phyloP scores from a whole-genome alignment of 768 basidiomycete genomes.

The Galerina sulciceps region DNA sequence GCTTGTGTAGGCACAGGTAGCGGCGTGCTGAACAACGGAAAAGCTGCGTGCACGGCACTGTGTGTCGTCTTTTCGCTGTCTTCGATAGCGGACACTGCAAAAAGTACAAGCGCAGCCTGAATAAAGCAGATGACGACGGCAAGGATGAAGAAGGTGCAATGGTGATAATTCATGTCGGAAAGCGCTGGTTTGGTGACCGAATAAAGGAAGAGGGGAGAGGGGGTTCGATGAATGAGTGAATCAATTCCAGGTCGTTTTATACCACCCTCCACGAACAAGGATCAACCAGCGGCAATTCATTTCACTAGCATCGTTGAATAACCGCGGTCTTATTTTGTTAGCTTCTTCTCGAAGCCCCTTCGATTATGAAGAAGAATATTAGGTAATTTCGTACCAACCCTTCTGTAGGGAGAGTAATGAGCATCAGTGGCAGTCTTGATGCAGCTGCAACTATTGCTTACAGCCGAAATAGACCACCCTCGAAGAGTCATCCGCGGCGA shows the following conservation, averaged over 20 bases:
- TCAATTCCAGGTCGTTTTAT: constrained; percentile 11
- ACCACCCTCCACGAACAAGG: constrained; percentile 9
- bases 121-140: constrained; percentile 13
- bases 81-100: constrained; percentile 1
- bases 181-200: not conserved
- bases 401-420: constrained; percentile 18
- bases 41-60: not conserved
- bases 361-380: constrained; percentile 17
- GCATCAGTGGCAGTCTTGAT: constrained; percentile 5
- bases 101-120: constrained; percentile 15
- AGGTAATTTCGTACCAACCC: constrained; percentile 11
- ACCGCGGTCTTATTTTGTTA: constrained; percentile 18
- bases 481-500: constrained; percentile 1
- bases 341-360: constrained; percentile 18
- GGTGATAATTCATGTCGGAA: constrained; percentile 15
- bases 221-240: constrained; percentile 2
- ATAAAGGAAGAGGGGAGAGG: not conserved
- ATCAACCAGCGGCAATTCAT: constrained; percentile 19
- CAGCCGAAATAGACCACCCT: not conserved
- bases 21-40: not conserved
- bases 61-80: not conserved
- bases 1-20: too few species aligned
- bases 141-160: constrained; percentile 13
- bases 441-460: constrained; percentile 8
- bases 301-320: constrained; percentile 16